Percentiles rank a stretch among this genome's conserved stretches.
Conservation (phyloP, 1,284 basidiomycete species). For the Leccinum insolens region DNA sequence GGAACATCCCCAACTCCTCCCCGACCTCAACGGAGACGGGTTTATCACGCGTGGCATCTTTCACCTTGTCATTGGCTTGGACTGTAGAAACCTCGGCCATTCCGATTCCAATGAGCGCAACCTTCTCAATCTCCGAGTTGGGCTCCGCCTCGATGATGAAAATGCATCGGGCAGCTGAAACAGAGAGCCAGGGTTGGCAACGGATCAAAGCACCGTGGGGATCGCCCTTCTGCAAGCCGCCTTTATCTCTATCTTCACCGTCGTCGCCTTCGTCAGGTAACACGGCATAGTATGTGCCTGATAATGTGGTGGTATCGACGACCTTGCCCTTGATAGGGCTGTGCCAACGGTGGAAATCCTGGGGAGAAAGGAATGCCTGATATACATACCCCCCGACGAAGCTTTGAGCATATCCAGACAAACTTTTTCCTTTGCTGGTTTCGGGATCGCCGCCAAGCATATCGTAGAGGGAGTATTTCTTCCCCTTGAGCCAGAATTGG, state of each 20-base stretch:
- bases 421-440: too few species aligned
- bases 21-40: slow-evolving; percentile 36
- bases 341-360: slow-evolving; percentile 59
- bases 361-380: slow-evolving; percentile 53
- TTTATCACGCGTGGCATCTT: too few species aligned
- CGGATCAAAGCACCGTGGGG: slow-evolving; percentile 41
- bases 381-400: slow-evolving; percentile 42
- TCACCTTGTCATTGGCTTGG: not conserved
- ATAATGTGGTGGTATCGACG: slow-evolving; percentile 39
- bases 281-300: slow-evolving; percentile 53
- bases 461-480: slow-evolving; percentile 45
- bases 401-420: too few species aligned
- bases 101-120: slow-evolving; percentile 52
- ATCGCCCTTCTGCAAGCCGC: slow-evolving; percentile 5
- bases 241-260: too few species aligned
- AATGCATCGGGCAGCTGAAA: slow-evolving; percentile 45
- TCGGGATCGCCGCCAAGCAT: slow-evolving; percentile 29
- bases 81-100: slow-evolving; percentile 61
- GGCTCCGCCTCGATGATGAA: slow-evolving; percentile 49
- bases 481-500: slow-evolving; percentile 50
- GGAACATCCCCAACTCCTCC: slow-evolving; percentile 53
- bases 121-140: slow-evolving; percentile 29
- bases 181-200: slow-evolving; percentile 25
- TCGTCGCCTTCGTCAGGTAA: slow-evolving; percentile 6
- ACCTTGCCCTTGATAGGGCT: slow-evolving; percentile 52